Conservation (phyloP, 2,329 filamentous ascomycete genomes). For the Calonectria pseudoturangicola region DNA sequence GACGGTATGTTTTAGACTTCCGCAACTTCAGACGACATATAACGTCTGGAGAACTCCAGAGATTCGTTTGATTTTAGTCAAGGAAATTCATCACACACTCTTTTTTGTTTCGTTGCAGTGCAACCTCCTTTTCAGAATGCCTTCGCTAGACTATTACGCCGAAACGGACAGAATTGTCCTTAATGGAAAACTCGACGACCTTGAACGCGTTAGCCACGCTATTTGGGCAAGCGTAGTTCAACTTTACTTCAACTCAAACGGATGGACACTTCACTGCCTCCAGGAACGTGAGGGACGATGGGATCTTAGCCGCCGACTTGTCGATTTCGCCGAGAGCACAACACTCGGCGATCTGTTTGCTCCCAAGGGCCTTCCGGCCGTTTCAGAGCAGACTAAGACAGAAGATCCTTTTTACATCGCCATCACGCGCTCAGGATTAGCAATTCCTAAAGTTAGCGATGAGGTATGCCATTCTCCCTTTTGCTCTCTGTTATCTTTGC, state of each 20-base stretch:
- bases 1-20: not conserved
- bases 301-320: conserved; percentile 26
- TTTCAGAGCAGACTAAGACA: conserved; percentile 6
- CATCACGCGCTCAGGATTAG: conserved; percentile 8
- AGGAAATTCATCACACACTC: conserved; percentile 24
- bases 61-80: conserved; percentile 23
- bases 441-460: conserved; percentile 15
- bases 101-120: conserved; percentile 26
- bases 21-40: conserved; percentile 3
- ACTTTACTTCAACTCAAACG: conserved; percentile 32
- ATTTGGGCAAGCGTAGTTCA: conserved; percentile 39
- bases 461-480: not conserved
- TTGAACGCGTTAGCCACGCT: conserved; percentile 34
- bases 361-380: conserved; percentile 1
- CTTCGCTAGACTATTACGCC: conserved; percentile 29
- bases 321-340: conserved; percentile 28
- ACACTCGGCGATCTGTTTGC: conserved; percentile 20
- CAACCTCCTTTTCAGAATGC: conserved; percentile 17
- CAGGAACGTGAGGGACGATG: conserved; percentile 31
- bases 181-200: conserved; percentile 25
- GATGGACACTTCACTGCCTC: conserved; percentile 38
- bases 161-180: conserved; percentile 34
- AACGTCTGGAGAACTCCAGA: conserved; percentile 18
- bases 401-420: conserved; percentile 20
- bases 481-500: no score